These are phyloP conservation scores for Trichoderma sp. DNA, from an alignment of 2,329 filamentous ascomycete species.

Conservation along the genomic window DNA sequence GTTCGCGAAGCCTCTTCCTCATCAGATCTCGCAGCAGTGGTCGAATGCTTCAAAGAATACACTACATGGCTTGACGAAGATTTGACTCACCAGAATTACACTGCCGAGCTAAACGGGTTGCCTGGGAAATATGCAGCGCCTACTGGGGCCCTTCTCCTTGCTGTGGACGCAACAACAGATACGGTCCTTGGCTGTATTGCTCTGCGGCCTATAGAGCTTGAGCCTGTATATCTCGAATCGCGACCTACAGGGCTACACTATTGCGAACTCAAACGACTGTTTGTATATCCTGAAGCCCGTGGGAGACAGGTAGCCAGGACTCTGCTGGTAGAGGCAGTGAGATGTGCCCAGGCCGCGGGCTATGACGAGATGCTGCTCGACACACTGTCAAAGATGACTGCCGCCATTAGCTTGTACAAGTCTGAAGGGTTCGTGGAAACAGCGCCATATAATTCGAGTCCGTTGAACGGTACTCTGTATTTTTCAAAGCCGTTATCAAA, in stretches of 20 bases:
- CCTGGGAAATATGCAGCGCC: slow-evolving; percentile 33
- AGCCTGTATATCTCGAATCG: slow-evolving; percentile 17
- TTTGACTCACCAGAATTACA: slow-evolving; percentile 32
- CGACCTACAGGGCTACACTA: slow-evolving; percentile 10
- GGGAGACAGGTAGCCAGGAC: slow-evolving; percentile 29
- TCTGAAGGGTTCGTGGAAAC: slow-evolving; percentile 29
- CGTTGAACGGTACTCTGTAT: slow-evolving; percentile 27
- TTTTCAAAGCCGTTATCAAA: slow-evolving; percentile 18
- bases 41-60: slow-evolving; percentile 30
- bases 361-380: slow-evolving; percentile 32
- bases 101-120: slow-evolving; percentile 27
- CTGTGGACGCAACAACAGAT: slow-evolving; percentile 25
- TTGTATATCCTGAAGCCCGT: slow-evolving; percentile 32
- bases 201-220: slow-evolving; percentile 27
- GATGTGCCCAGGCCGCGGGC: slow-evolving; percentile 20
- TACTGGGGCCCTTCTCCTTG: slow-evolving; percentile 29
- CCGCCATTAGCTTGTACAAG: slow-evolving; percentile 30
- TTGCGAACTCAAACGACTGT: slow-evolving; percentile 33
- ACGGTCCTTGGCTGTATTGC: slow-evolving; percentile 31
- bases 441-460: slow-evolving; percentile 29
- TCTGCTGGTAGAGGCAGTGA: slow-evolving; percentile 26
- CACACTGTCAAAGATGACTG: slow-evolving; percentile 28
- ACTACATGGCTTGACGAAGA: slow-evolving; percentile 32
- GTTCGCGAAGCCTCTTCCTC: slow-evolving; percentile 29
- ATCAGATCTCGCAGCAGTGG: slow-evolving; percentile 26